Percentiles rank a stretch among this genome's conserved stretches.
phyloP scores from a whole-genome alignment of 495 filamentous ascomycete genomes.

The Rhypophila decipiens region DNA sequence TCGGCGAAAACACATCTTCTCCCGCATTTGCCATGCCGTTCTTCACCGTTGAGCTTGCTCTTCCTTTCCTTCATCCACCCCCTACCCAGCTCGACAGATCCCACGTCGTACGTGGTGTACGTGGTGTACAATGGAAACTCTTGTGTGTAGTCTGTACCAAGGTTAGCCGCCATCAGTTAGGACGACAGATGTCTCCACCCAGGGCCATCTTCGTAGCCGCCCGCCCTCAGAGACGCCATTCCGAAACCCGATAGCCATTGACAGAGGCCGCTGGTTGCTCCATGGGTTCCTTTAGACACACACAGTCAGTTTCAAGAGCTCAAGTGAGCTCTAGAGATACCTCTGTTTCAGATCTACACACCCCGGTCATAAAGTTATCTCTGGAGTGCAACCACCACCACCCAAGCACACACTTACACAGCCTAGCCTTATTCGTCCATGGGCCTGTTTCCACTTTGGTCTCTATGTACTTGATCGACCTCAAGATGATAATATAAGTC shows the following conservation, averaged over 20 bases:
- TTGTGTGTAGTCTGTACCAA: too few relatives aligned
- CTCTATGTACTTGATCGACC: conserved; percentile 8
- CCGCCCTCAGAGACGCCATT: conserved; percentile 45
- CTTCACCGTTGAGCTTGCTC: not conserved
- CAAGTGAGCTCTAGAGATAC: conserved; percentile 29
- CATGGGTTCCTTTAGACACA: conserved; percentile 43
- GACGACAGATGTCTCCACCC: conserved; percentile 16
- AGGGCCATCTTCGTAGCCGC: conserved; percentile 37
- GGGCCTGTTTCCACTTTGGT: conserved; percentile 15
- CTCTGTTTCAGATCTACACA: conserved; percentile 39
- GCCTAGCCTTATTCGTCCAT: conserved; percentile 8
- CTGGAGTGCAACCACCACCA: conserved; percentile 11
- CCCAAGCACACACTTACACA: conserved; percentile 6
- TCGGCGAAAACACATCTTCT: too few relatives aligned
- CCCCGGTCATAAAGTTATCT: conserved; percentile 12
- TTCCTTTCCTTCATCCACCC: not conserved
- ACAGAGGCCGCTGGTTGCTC: conserved; percentile 32
- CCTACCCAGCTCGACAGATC: conserved; percentile 5
- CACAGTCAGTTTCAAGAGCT: conserved; percentile 39
- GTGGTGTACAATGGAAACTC: too few relatives aligned
- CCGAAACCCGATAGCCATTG: conserved; percentile 40
- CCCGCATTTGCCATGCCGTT: not conserved
- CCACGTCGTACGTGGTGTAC: conserved; percentile 7
- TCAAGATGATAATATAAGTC: conserved; percentile 26
- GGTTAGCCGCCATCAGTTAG: conserved; percentile 36